Conservation (phyloP, 1,139 yeast genomes). For the Taphrina wiesneri region DNA sequence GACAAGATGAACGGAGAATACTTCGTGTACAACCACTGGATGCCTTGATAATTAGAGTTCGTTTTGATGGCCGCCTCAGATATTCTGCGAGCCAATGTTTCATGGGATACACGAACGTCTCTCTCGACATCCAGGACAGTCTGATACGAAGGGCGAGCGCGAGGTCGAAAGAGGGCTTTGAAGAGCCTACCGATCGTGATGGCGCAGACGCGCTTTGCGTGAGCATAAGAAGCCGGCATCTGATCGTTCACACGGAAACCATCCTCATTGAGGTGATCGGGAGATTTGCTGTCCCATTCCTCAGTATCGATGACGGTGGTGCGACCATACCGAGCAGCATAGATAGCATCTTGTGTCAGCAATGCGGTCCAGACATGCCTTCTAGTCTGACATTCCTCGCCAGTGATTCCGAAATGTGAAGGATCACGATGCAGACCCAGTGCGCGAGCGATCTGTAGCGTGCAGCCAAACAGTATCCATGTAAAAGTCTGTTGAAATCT, state of each 20-base stretch:
- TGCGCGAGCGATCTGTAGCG: constrained; percentile 10
- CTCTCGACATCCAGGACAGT: constrained; percentile 5
- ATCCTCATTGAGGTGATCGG: constrained; percentile 3
- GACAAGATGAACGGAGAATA: constrained; percentile 5
- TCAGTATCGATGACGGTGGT: constrained; percentile 7
- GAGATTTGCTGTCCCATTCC: constrained; percentile 9
- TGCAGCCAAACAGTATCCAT: constrained; percentile 9
- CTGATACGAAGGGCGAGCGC: constrained; percentile 13
- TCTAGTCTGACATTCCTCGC: constrained; percentile 7
- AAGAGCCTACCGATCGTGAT: constrained; percentile 6
- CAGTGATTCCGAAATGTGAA: constrained; percentile 2
- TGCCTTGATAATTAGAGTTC: not conserved
- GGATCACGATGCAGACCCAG: constrained; percentile 15
- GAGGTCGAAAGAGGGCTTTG: constrained; percentile 4
- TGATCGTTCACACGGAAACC: not conserved
- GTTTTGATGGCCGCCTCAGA: not conserved
- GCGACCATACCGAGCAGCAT: constrained; percentile 4
- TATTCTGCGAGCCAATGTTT: not conserved
- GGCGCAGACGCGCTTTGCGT: not conserved
- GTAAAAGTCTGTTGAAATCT: constrained; percentile 10
- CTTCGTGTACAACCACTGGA: constrained; percentile 1
- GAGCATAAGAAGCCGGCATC: constrained; percentile 8
- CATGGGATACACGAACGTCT: not conserved
- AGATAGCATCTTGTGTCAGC: constrained; percentile 2
- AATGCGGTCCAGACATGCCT: constrained; percentile 10